phyloP scores from a whole-genome alignment of 2,329 filamentous ascomycete genomes.

The Paecilomyces sp. region DNA sequence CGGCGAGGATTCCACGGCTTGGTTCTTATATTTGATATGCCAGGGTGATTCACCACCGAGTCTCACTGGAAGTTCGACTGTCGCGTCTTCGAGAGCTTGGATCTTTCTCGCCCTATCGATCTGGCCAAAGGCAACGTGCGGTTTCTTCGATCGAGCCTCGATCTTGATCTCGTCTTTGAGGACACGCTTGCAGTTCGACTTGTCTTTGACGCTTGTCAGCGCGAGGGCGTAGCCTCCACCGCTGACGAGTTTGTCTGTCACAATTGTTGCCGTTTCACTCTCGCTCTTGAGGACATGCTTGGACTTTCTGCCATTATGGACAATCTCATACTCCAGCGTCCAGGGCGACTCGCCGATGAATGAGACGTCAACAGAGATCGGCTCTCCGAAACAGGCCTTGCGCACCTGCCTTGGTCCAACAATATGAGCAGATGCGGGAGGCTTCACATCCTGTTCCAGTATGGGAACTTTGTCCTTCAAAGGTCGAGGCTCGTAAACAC shows the following conservation, averaged over 20 bases:
- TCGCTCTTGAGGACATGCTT: constrained; percentile 62
- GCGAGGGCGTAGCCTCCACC: constrained; percentile 88
- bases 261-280: constrained; percentile 59
- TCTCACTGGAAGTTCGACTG: constrained; percentile 69
- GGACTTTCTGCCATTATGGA: constrained; percentile 79
- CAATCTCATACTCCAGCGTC: constrained; percentile 82
- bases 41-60: constrained; percentile 82
- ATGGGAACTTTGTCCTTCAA: constrained; percentile 56
- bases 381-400: constrained; percentile 75
- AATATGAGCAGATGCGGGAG: constrained; percentile 71
- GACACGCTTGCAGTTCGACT: constrained; percentile 76
- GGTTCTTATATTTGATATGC: constrained; percentile 68
- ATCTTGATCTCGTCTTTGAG: constrained; percentile 81
- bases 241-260: constrained; percentile 64
- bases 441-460: constrained; percentile 86
- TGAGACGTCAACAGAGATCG: constrained; percentile 64
- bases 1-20: constrained; percentile 44
- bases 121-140: constrained; percentile 76
- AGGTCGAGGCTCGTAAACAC: constrained; percentile 64
- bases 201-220: constrained; percentile 79
- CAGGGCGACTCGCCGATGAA: constrained; percentile 82
- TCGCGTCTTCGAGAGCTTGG: constrained; percentile 68
- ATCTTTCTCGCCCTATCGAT: constrained; percentile 72
- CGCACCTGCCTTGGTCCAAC: constrained; percentile 50
- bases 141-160: constrained; percentile 78